Evolutionary conservation across 2,329 filamentous ascomycete genomes (phyloP).

Genomic region (Tolypocladium ovalisporum): DNA sequence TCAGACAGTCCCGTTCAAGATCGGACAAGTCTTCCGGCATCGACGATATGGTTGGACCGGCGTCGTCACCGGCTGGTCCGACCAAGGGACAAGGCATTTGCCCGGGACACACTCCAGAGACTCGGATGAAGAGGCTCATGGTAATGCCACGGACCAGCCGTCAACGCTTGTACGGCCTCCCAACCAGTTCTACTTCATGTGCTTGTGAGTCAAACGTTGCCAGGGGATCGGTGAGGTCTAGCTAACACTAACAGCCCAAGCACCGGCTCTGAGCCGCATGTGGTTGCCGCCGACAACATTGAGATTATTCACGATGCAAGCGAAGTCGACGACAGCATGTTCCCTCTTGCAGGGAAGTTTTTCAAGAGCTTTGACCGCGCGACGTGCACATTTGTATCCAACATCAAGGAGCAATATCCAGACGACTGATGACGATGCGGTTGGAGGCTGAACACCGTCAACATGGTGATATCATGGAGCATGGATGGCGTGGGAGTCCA

Average conservation of each 20-base stretch:
- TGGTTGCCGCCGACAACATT: conserved; percentile 63
- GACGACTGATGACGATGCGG: conserved; percentile 50
- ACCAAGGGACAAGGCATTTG: conserved; percentile 23
- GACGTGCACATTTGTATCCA: conserved; percentile 67
- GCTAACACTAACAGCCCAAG: conserved; percentile 15
- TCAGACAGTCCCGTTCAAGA: conserved; percentile 36
- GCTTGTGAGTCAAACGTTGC: conserved; percentile 53
- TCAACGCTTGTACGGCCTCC: conserved; percentile 11
- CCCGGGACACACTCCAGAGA: conserved; percentile 14
- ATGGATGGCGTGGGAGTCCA: neutral
- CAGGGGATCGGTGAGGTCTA: neutral
- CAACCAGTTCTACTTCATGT: conserved; percentile 59
- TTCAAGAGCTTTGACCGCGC: conserved; percentile 75
- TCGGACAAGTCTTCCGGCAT: conserved; percentile 81
- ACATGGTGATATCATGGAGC: neutral
- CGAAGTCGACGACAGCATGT: conserved; percentile 44
- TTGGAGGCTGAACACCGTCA: neutral
- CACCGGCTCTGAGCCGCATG: conserved; percentile 20
- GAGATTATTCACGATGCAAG: conserved; percentile 39
- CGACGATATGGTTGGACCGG: conserved; percentile 68
- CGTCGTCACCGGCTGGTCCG: conserved; percentile 81
- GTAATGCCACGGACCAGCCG: conserved; percentile 9
- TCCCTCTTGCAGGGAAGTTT: conserved; percentile 66
- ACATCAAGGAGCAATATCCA: conserved; percentile 69
- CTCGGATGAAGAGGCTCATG: conserved; percentile 14